Evolutionary conservation across 1,139 yeast genomes (phyloP).

Genomic region (Zygoascus hellenicus): DNA sequence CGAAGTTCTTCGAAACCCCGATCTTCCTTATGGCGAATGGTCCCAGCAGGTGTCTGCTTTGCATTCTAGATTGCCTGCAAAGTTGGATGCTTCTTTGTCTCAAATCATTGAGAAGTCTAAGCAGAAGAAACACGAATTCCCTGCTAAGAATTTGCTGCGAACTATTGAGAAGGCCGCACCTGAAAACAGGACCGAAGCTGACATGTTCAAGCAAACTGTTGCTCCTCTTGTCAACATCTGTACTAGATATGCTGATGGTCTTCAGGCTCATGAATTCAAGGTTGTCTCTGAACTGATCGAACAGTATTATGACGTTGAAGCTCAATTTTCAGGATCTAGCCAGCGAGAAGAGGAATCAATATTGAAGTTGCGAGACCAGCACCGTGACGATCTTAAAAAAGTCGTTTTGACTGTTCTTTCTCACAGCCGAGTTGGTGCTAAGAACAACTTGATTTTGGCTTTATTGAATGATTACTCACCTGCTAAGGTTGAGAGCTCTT

Average conservation of each 20-base stretch:
- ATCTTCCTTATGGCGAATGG: constrained; percentile 94
- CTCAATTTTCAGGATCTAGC: constrained; percentile 66
- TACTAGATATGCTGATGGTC: constrained; percentile 63
- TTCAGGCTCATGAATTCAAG: constrained; percentile 74
- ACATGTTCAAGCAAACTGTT: constrained; percentile 49
- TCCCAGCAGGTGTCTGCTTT: constrained; percentile 75
- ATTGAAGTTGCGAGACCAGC: constrained; percentile 77
- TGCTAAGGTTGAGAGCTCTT: constrained; percentile 49
- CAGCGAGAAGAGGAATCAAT: constrained; percentile 77
- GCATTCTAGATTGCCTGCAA: constrained; percentile 80
- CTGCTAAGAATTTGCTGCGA: constrained; percentile 75
- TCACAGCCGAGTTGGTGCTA: constrained; percentile 89
- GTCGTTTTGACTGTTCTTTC: constrained; percentile 74
- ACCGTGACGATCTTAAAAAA: constrained; percentile 65
- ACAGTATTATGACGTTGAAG: constrained; percentile 73
- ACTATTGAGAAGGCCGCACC: constrained; percentile 52
- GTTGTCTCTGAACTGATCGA: constrained; percentile 65
- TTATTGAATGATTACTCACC: constrained; percentile 71
- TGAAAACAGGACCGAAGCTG: constrained; percentile 40
- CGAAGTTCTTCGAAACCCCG: constrained; percentile 67
- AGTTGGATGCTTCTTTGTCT: constrained; percentile 63
- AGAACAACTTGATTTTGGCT: constrained; percentile 83
- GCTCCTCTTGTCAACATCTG: constrained; percentile 74
- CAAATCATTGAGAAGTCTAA: constrained; percentile 53
- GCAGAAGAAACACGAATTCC: constrained; percentile 77